Conservation (phyloP, 176 grass and related monocot species). For the Metroxylon sagu region DNA sequence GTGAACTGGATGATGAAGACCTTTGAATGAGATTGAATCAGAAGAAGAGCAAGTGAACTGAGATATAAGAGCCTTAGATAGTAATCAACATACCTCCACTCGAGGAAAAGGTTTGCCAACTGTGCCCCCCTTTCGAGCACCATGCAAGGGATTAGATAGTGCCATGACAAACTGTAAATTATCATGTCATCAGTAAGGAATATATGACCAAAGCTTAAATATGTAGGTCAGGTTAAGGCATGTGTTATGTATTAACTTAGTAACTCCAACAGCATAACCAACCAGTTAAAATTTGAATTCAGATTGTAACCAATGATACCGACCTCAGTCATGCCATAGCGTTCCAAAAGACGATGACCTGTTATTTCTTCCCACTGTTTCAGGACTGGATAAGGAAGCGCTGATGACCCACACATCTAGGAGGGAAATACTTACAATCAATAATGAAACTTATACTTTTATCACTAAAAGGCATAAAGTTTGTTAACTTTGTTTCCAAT, state of each 20-base stretch:
- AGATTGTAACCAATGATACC: slow-evolving; percentile 1
- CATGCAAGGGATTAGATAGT: slow-evolving; percentile 85
- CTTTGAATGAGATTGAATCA: too few species aligned
- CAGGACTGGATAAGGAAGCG: slow-evolving; percentile 90
- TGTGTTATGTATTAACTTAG: not conserved
- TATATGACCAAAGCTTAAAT: not conserved
- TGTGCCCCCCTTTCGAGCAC: slow-evolving; percentile 64
- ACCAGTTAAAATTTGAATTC: too few species aligned
- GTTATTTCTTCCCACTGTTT: slow-evolving; percentile 91
- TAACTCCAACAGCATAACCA: not conserved
- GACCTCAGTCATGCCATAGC: slow-evolving; percentile 98
- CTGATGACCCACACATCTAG: slow-evolving; percentile 96
- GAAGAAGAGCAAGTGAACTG: not conserved
- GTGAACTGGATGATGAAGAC: too few species aligned
- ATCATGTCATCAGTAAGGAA: slow-evolving; percentile 16
- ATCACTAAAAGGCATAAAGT: not conserved
- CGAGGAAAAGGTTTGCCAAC: slow-evolving; percentile 83
- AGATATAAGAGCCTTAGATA: slow-evolving; percentile 10
- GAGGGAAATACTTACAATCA: slow-evolving; percentile 21
- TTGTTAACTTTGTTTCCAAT: not conserved
- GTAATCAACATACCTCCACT: slow-evolving; percentile 54
- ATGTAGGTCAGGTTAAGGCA: not conserved
- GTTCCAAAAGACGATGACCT: slow-evolving; percentile 79
- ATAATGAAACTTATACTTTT: not conserved
- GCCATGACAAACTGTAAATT: slow-evolving; percentile 89